Percentiles rank a stretch among this genome's conserved stretches.
phyloP scores from a whole-genome alignment of 495 filamentous ascomycete species.

The Aspergillus biplanus region DNA sequence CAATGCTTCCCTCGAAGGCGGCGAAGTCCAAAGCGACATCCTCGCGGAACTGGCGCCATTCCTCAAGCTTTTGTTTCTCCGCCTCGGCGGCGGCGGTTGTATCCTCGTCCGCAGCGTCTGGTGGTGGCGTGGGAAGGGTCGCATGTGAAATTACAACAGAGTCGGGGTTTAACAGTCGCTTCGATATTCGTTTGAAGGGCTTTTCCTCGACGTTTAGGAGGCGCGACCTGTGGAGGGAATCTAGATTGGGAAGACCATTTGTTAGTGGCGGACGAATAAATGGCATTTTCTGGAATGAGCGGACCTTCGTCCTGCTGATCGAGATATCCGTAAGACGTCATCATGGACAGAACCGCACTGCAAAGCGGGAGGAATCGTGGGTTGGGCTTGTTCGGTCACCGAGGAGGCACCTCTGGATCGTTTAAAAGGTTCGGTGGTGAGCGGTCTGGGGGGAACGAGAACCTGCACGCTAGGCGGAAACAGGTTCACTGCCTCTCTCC shows the following conservation, averaged over 20 bases:
- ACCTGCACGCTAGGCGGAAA: conserved; percentile 28
- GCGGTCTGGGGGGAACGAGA: conserved; percentile 23
- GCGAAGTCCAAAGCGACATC: conserved; percentile 90
- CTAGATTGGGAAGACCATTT: conserved; percentile 42
- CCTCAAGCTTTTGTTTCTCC: conserved; percentile 51
- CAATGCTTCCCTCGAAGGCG: conserved; percentile 83
- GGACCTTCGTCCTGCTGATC: conserved; percentile 58
- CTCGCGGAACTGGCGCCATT: conserved; percentile 67
- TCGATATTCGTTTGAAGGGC: conserved; percentile 86
- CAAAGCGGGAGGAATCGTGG: conserved; percentile 8
- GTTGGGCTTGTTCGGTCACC: conserved; percentile 23
- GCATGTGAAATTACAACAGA: conserved; percentile 57
- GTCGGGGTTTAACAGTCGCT: conserved; percentile 70
- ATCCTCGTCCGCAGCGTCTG: conserved; percentile 60
- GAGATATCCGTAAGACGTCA: conserved; percentile 53
- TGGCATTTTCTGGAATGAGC: conserved; percentile 18
- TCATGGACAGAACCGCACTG: conserved; percentile 22
- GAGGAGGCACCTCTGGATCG: neutral
- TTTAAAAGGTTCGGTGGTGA: conserved; percentile 22
- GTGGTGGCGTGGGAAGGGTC: conserved; percentile 69
- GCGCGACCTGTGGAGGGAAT: conserved; percentile 87
- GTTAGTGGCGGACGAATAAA: conserved; percentile 17
- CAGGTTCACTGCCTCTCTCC: conserved; percentile 11
- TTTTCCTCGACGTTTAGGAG: conserved; percentile 91
- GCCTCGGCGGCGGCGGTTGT: conserved; percentile 35